Conservation (phyloP, 108 stramenopile genomes). For the Cyclotella sp. region DNA sequence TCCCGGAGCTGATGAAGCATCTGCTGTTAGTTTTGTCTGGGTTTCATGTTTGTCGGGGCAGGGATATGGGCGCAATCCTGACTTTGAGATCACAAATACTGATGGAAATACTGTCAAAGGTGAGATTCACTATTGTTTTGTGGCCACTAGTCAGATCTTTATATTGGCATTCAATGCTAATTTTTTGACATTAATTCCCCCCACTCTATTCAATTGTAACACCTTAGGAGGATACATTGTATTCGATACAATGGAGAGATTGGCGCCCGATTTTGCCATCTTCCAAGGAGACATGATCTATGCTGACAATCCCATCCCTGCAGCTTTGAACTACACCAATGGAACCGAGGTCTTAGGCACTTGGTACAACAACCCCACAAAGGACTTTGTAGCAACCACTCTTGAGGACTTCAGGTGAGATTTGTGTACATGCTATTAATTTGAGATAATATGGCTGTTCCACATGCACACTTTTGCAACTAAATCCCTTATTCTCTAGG, state of each 20-base stretch:
- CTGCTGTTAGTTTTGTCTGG: constrained; percentile 50
- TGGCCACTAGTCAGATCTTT: too few species aligned
- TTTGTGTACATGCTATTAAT: background rate
- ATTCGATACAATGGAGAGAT: constrained; percentile 50
- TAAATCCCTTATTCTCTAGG: background rate
- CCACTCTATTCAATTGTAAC: background rate
- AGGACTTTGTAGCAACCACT: constrained; percentile 50
- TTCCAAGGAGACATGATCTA: constrained; percentile 60
- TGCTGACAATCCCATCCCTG: constrained; percentile 44
- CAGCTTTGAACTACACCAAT: constrained; percentile 24
- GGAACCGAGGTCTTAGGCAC: constrained; percentile 27
- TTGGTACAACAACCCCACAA: constrained; percentile 46
- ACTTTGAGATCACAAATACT: constrained; percentile 33
- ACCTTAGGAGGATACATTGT: constrained; percentile 53
- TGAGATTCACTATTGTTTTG: constrained; percentile 16
- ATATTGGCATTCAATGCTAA: background rate
- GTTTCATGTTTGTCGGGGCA: constrained; percentile 49
- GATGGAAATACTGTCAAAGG: constrained; percentile 36
- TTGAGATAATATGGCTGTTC: background rate
- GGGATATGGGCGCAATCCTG: constrained; percentile 58
- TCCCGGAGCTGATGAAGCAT: constrained; percentile 21
- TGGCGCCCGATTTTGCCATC: constrained; percentile 54
- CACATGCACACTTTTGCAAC: background rate
- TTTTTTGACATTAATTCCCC: too few species aligned
- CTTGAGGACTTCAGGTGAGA: constrained; percentile 52